phyloP scores from a whole-genome alignment of 306 rosid genomes.

The Crotalaria pallida region DNA sequence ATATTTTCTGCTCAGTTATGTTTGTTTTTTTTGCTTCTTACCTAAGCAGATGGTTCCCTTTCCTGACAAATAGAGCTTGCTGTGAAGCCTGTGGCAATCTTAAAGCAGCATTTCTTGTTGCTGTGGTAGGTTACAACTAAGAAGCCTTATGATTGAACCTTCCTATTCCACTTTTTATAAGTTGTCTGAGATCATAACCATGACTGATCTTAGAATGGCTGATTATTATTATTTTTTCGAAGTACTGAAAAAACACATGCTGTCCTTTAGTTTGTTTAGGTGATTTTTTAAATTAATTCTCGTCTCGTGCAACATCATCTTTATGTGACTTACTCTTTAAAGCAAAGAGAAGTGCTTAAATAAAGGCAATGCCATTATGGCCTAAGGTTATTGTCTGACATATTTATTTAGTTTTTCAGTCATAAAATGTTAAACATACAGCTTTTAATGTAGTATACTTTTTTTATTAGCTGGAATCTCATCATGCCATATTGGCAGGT shows the following conservation, averaged over 20 bases:
- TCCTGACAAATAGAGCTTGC: conserved; percentile 79
- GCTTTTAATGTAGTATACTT: neutral
- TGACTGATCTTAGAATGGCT: conserved; percentile 1
- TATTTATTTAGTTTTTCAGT: conserved; percentile 9
- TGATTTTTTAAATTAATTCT: neutral
- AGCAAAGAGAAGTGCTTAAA: neutral
- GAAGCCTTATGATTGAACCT: conserved; percentile 7
- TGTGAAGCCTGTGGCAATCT: conserved; percentile 99
- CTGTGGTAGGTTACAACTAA: conserved; percentile 70
- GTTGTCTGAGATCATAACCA: conserved; percentile 11
- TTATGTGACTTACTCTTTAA: neutral
- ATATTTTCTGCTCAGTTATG: conserved; percentile 15
- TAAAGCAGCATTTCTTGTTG: conserved; percentile 96
- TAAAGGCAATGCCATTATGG: neutral
- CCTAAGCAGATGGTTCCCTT: conserved; percentile 89
- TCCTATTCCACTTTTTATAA: neutral
- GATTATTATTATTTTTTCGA: neutral
- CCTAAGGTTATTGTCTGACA: neutral
- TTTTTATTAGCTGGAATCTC: conserved; percentile 12
- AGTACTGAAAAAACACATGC: neutral
- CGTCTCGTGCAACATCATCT: neutral
- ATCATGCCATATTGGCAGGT: conserved; percentile 49
- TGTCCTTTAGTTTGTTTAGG: neutral
- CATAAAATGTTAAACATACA: neutral
- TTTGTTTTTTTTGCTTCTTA: conserved; percentile 20